phyloP scores from a whole-genome alignment of 1,284 basidiomycete genomes.

The Macrocystidia cucumis region DNA sequence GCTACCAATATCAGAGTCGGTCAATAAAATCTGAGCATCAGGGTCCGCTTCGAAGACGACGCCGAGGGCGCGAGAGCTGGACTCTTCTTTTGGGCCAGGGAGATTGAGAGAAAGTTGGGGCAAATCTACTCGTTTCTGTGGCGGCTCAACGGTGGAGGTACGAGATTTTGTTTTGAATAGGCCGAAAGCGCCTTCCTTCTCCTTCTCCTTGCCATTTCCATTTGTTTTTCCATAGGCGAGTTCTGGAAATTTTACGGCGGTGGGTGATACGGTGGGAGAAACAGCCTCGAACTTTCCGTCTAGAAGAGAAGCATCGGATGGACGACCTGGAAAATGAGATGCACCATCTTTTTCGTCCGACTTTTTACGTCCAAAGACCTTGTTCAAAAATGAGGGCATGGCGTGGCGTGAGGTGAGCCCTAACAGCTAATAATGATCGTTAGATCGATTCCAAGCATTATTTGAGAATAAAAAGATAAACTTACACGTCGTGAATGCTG shows the following conservation, averaged over 20 bases:
- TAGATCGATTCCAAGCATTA: no score
- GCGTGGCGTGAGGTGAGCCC: conserved; percentile 33
- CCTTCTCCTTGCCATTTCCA: conserved; percentile 31
- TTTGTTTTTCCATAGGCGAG: conserved; percentile 20
- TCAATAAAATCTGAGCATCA: conserved; percentile 32
- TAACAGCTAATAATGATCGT: no score
- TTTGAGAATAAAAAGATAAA: no score
- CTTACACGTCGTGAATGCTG: no score
- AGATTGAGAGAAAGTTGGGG: conserved; percentile 59
- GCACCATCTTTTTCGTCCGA: conserved; percentile 39
- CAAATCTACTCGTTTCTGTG: conserved; percentile 21
- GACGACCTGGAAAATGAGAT: conserved; percentile 24
- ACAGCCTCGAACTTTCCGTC: conserved; percentile 70
- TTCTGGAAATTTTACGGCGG: conserved; percentile 33
- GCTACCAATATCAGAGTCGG: conserved; percentile 48
- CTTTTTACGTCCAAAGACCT: conserved; percentile 70
- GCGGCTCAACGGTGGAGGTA: conserved; percentile 20
- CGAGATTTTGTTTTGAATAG: conserved; percentile 44
- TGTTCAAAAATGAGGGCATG: conserved; percentile 73
- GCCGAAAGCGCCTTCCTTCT: conserved; percentile 28
- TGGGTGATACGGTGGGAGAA: conserved; percentile 44
- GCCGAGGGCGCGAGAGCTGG: conserved; percentile 36
- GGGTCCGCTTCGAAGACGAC: conserved; percentile 54
- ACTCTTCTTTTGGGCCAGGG: conserved; percentile 39
- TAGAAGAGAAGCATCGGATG: conserved; percentile 42